These are phyloP conservation scores for Solioccasus polychromus DNA, from an alignment of 768 basidiomycete genomes.

Conservation along the genomic window DNA sequence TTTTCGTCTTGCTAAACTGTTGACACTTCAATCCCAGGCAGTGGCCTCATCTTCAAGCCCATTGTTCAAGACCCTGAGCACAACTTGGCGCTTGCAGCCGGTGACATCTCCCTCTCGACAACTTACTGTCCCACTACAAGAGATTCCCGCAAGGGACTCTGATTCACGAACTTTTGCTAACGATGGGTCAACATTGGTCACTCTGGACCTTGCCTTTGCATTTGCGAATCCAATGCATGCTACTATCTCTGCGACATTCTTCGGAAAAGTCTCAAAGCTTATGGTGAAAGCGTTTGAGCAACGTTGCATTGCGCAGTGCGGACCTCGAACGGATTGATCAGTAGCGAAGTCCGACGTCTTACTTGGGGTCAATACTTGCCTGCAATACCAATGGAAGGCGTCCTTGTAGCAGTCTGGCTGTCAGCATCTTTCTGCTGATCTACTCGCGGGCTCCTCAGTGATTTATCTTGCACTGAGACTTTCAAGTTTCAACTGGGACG, in stretches of 20 bases:
- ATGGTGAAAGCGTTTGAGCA: slow-evolving; percentile 95
- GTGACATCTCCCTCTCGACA: slow-evolving; percentile 43
- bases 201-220: slow-evolving; percentile 79
- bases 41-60: slow-evolving; percentile 68
- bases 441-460: too few species aligned
- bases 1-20: slow-evolving; percentile 2
- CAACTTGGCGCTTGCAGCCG: slow-evolving; percentile 73
- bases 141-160: not conserved
- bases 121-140: slow-evolving; percentile 22
- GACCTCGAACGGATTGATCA: slow-evolving; percentile 34
- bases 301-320: slow-evolving; percentile 74
- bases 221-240: slow-evolving; percentile 88
- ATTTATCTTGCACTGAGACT: too few species aligned
- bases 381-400: too few species aligned
- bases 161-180: slow-evolving; percentile 9
- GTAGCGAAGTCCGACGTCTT: too few species aligned
- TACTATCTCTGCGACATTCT: slow-evolving; percentile 77
- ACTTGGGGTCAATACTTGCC: too few species aligned
- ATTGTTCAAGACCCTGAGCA: slow-evolving; percentile 69
- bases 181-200: slow-evolving; percentile 68
- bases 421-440: too few species aligned
- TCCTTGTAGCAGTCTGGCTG: too few species aligned
- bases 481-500: too few species aligned
- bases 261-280: slow-evolving; percentile 79
- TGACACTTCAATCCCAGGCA: slow-evolving; percentile 45